Conservation (phyloP, 352 stramenopile species). For the Globisporangium rhizosaccharum region DNA sequence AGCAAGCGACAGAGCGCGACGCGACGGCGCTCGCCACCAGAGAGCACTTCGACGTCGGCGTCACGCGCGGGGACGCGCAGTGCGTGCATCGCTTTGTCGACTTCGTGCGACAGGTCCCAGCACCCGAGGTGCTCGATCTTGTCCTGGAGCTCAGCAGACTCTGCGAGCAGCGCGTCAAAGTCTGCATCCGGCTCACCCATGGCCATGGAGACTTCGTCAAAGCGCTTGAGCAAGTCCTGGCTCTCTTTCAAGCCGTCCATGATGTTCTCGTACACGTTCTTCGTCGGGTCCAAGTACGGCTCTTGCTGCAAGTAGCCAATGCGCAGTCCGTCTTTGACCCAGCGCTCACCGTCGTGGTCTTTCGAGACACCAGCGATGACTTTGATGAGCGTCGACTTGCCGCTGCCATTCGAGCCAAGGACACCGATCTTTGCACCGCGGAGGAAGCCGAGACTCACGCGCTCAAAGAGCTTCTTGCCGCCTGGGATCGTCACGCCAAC, state of each 20-base stretch:
- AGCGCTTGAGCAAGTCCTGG: conserved; percentile 66
- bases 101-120: conserved; percentile 79
- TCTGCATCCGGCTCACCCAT: conserved; percentile 90
- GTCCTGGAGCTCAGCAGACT: conserved; percentile 85
- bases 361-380: conserved; percentile 90
- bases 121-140: conserved; percentile 82
- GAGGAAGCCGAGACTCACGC: conserved; percentile 71
- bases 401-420: conserved; percentile 92
- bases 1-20: conserved; percentile 95
- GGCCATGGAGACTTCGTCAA: conserved; percentile 83
- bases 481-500: conserved; percentile 73
- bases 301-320: conserved; percentile 88
- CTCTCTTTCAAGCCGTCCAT: conserved; percentile 86
- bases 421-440: conserved; percentile 94
- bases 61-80: conserved; percentile 66
- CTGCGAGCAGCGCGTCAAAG: conserved; percentile 79
- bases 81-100: conserved; percentile 80
- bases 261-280: conserved; percentile 90
- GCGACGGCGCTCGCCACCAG: conserved; percentile 92
- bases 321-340: conserved; percentile 80
- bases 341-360: conserved; percentile 86
- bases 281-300: conserved; percentile 72
- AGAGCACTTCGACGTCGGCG: conserved; percentile 73
- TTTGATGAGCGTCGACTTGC: conserved; percentile 96
- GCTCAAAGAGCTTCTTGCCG: conserved; percentile 83